Evolutionary conservation across 371 early-diverging fungal species (phyloP), one percentile per base, ranked within the genome.

Genomic region (Zopfochytrium polystomum): DNA sequence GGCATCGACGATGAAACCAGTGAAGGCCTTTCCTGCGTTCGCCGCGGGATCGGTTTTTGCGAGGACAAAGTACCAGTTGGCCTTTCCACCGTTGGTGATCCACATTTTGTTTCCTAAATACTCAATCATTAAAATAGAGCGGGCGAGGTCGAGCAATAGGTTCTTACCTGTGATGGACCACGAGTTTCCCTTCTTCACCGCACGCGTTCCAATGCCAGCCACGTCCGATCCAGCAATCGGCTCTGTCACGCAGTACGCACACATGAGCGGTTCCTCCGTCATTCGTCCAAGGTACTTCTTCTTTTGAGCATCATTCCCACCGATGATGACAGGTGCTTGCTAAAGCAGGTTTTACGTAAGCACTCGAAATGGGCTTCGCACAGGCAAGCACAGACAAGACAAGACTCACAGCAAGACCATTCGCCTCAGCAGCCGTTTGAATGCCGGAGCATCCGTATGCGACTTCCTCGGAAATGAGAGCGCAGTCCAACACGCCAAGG

Each of bases 1-100:
- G 35, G 84, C 94, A 64, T 96, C 97, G 7, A 96, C 92, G 55
- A 96, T 92, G 79, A 96, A 95, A 0, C 94, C 96, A 25, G 96
- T 95, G 71, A 96, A 95, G 3, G 94, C 96, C 60, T 85, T 86
- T 52, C 95, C 95, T 25, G 96, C 78, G 35, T 69, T 77, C 26
- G 90, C 92, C 67, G 88, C 90, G 23, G 67, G 55, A 57, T 79
- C 76, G 15, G 95, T 95, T 68, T 87, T 87, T 49, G 97, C 96
- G 45, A 96, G 81, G n/a, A 96, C 88, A 77, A 96, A 96, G 88
- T 85, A 95, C 96, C 96, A 96, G 80, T 96, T 94, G 67, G 97
- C 97, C 70, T 95, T 87, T 29, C 94, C 95, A 47, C 91, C 90
- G 68, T 95, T 95, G 55, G 97, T 96, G 70, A 96, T 96, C 96